Evolutionary conservation across 148 eudicot genomes (phyloP), one percentile per base, ranked within the genome.

Genomic region (Rhododendron griersonianum): DNA sequence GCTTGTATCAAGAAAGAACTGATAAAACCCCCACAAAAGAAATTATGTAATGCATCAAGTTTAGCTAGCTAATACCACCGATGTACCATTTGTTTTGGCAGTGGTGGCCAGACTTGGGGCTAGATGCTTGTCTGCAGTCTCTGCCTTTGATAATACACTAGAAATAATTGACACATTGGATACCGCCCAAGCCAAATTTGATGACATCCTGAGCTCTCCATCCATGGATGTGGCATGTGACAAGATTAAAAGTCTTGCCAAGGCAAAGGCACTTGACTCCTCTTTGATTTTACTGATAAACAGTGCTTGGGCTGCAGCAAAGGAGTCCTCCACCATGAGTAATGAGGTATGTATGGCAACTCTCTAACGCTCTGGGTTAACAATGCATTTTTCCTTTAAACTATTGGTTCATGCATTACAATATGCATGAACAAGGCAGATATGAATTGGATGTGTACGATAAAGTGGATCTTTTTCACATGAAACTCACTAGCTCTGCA

Each of bases 261-360:
- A 95, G 92, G 93, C 93, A 85, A 97, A 97, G 87, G 95, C 93
- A 87, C 98, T 97, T 5, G 98, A 97, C 84, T 97, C 99, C 59
- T 97, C 99, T 81, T 92, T 97, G 84, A 93, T 97, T 79, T 86
- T 95, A 47, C 90, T 97, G 91, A 95, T 95, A 75, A 95, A 95
- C 85, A 90, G 96, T 86, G 96, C 99, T 84, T 97, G 98, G 98
- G 98, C 99, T 84, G 90, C 93, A 37, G 98, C 99, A 78, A 95
- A 90, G 90, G 99, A 93, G 67, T 97, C 98, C 11, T 55, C 93
- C 80, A 93, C 99, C 69, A 97, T 97, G 99, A 94, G 88, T 87
- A 91, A 93, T 84, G 99, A 97, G 99, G 99, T 95, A 85, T 51
- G 78, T 19, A 69, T 48, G 30, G 83, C 28, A 63, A 55, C n/a